Evolutionary conservation across 345 rosid species (phyloP).

Genomic region (Barbarea vulgaris): DNA sequence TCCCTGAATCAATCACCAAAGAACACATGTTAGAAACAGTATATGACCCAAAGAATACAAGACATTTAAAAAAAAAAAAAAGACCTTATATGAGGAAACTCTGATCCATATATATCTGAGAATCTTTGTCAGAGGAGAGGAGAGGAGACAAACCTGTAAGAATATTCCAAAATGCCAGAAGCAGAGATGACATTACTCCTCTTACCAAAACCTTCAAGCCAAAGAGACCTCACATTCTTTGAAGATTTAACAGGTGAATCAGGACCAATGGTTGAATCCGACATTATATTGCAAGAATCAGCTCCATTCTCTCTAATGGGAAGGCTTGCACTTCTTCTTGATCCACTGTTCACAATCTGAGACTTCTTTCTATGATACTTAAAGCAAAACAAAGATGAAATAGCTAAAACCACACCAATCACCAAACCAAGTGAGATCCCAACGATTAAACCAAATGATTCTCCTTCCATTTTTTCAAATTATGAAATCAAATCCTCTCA

Average conservation of each 20-base stretch:
- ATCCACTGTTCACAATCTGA: constrained; percentile 89
- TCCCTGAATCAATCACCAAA: constrained; percentile 60
- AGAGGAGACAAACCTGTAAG: constrained; percentile 77
- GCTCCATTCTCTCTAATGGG: constrained; percentile 85
- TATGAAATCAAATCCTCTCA: neutral
- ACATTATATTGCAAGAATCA: constrained; percentile 68
- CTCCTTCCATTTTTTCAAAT: constrained; percentile 63
- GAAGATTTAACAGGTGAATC: constrained; percentile 87
- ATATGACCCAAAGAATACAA: constrained; percentile 12
- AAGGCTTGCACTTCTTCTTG: constrained; percentile 70
- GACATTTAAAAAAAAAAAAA: too few species aligned
- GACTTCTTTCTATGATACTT: constrained; percentile 76
- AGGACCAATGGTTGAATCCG: constrained; percentile 83
- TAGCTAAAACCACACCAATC: constrained; percentile 83
- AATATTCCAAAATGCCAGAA: constrained; percentile 94
- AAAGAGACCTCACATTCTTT: constrained; percentile 59
- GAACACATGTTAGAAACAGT: neutral
- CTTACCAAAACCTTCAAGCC: constrained; percentile 77
- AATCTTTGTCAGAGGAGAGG: too few species aligned
- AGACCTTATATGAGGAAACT: too few species aligned
- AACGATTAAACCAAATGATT: constrained; percentile 78
- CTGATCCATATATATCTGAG: too few species aligned
- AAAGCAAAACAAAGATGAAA: constrained; percentile 57
- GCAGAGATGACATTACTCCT: constrained; percentile 59
- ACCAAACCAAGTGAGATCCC: constrained; percentile 93